Evolutionary conservation across 2,329 filamentous ascomycete genomes (phyloP).

Genomic region (Sclerotinia trifoliorum): DNA sequence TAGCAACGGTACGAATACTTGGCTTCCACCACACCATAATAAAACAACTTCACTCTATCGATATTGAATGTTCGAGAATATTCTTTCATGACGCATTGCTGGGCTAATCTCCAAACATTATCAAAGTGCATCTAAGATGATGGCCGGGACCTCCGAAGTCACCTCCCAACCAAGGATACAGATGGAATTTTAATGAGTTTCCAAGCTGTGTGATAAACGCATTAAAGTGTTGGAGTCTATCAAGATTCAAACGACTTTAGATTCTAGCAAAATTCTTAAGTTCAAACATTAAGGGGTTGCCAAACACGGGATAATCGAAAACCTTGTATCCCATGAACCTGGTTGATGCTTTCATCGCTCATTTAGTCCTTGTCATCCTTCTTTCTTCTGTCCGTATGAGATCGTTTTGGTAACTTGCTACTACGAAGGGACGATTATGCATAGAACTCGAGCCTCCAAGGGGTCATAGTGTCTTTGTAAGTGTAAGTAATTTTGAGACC

Average conservation of each 20-base stretch:
- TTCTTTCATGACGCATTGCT: neutral
- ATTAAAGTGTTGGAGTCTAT: neutral
- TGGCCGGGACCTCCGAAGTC: neutral
- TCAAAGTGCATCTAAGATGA: neutral
- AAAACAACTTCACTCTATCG: neutral
- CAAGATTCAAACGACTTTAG: neutral
- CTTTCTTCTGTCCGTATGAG: conserved; percentile 14
- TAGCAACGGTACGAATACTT: neutral
- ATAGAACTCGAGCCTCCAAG: conserved; percentile 9
- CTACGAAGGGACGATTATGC: neutral
- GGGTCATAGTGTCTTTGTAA: neutral
- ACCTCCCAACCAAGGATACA: neutral
- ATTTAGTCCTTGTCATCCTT: neutral
- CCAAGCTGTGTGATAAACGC: neutral
- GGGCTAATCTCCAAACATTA: conserved; percentile 5
- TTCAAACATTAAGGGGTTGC: neutral
- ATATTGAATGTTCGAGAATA: conserved; percentile 17
- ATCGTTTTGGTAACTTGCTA: neutral
- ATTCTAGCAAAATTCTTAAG: neutral
- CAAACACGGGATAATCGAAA: conserved; percentile 5
- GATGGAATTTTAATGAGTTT: neutral
- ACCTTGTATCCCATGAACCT: conserved; percentile 13
- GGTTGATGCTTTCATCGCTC: conserved; percentile 5
- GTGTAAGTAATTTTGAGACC: neutral
- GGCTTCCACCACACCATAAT: neutral